These are phyloP conservation scores for Bothriochloa decipiens DNA, from an alignment of 176 grass and related monocot species.

Conservation along the genomic window DNA sequence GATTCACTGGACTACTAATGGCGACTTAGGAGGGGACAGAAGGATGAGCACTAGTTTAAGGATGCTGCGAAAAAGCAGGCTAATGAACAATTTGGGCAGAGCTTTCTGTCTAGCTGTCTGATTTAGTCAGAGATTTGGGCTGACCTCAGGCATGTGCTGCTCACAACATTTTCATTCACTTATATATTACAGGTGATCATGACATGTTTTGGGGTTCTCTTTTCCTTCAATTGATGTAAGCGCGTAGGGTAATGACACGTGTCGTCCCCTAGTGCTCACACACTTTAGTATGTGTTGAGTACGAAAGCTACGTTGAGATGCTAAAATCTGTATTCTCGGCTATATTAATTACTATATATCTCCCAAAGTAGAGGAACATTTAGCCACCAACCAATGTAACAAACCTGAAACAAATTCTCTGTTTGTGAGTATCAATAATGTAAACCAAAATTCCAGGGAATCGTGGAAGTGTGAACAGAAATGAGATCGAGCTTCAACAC, in stretches of 20 bases:
- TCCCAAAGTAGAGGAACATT: neutral
- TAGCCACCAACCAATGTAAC: neutral
- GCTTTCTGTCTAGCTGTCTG: slow-evolving; percentile 52
- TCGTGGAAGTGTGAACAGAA: neutral
- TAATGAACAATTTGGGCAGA: slow-evolving; percentile 36
- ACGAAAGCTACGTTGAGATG: no score
- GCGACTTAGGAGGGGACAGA: slow-evolving; percentile 31
- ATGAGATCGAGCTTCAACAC: neutral
- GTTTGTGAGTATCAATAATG: neutral
- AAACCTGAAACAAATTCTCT: neutral
- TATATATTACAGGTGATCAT: neutral
- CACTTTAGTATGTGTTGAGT: neutral
- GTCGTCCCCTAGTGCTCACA: neutral
- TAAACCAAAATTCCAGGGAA: neutral
- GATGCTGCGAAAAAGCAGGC: neutral
- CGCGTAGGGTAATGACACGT: neutral
- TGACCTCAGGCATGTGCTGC: slow-evolving; percentile 39
- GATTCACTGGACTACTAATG: slow-evolving; percentile 24
- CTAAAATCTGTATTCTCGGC: no score
- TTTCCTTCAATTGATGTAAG: neutral
- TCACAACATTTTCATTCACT: neutral
- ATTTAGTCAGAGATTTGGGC: slow-evolving; percentile 44
- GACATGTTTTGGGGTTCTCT: neutral
- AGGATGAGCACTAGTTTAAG: slow-evolving; percentile 28
- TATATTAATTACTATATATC: no score